phyloP scores from a whole-genome alignment of 2,329 filamentous ascomycete species.

The Botrytis cinerea region DNA sequence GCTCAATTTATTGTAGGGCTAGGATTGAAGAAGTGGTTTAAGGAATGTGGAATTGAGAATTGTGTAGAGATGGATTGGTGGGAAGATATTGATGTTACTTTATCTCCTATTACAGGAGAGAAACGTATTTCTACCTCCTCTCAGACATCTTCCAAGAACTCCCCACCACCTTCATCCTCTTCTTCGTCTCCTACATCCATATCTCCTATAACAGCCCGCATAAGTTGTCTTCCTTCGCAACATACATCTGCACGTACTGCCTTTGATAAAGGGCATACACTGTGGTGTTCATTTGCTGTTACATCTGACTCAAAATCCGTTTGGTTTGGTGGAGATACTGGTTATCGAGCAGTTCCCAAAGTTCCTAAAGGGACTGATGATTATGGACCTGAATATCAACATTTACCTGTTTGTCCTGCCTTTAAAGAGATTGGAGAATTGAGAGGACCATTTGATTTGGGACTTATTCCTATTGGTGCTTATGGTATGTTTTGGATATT shows the following conservation, averaged over 20 bases:
- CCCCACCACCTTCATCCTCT: conserved; percentile 30
- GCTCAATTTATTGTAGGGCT: conserved; percentile 88
- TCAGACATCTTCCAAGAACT: conserved; percentile 37
- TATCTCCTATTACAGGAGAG: conserved; percentile 49
- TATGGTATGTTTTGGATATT: conserved; percentile 50
- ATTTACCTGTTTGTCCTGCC: conserved; percentile 74
- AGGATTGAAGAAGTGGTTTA: conserved; percentile 83
- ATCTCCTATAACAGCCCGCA: conserved; percentile 63
- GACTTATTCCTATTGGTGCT: conserved; percentile 89
- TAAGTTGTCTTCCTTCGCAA: conserved; percentile 82
- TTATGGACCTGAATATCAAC: conserved; percentile 65
- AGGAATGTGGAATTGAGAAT: conserved; percentile 65
- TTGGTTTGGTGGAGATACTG: conserved; percentile 89
- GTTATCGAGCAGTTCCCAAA: conserved; percentile 76
- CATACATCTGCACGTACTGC: conserved; percentile 71
- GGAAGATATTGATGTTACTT: conserved; percentile 74
- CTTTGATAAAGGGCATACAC: conserved; percentile 69
- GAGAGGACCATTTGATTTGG: conserved; percentile 85
- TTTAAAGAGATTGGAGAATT: conserved; percentile 81
- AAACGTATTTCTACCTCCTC: conserved; percentile 34
- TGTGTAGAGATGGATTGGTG: conserved; percentile 96
- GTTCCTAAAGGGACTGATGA: conserved; percentile 66
- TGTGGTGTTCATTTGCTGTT: conserved; percentile 89
- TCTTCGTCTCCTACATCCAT: conserved; percentile 29
- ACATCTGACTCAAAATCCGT: conserved; percentile 73